Percentiles rank a stretch among this genome's conserved stretches.
Evolutionary conservation across 208 protist genomes (phyloP).

Genomic region (Tritrichomonas foetus): DNA sequence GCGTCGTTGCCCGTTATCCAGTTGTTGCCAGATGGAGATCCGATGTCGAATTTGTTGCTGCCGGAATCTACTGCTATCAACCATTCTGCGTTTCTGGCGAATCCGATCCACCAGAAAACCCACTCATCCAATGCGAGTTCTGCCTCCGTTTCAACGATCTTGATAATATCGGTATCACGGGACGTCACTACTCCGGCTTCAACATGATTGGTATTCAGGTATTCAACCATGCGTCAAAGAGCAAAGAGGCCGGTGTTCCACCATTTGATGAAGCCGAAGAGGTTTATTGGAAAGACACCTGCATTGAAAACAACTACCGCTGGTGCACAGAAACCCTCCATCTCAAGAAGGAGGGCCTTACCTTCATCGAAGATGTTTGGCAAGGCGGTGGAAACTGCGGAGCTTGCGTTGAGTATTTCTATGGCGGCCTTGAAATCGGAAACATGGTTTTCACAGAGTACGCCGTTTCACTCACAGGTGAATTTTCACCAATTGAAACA

Average conservation of each 20-base stretch:
- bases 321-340: conserved; percentile 33
- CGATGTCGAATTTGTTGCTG: conserved; percentile 38
- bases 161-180: conserved; percentile 43
- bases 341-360: not conserved
- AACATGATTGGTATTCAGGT: conserved; percentile 43
- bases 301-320: conserved; percentile 38
- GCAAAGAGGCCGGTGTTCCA: too few species aligned
- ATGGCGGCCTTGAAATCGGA: conserved; percentile 38
- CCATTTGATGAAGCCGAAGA: not conserved
- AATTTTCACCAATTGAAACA: not conserved
- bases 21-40: conserved; percentile 35
- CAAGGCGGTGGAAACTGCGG: conserved; percentile 40
- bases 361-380: conserved; percentile 44
- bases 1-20: not conserved
- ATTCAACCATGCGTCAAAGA: not conserved
- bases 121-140: conserved; percentile 16
- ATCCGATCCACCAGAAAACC: conserved; percentile 32
- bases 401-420: conserved; percentile 39
- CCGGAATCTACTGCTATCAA: conserved; percentile 41
- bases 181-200: conserved; percentile 38
- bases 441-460: conserved; percentile 45
- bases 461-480: not conserved
- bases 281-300: conserved; percentile 36
- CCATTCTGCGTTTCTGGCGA: conserved; percentile 41
- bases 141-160: conserved; percentile 44